Evolutionary conservation across 192 early-diverging fungal genomes (phyloP), one percentile per base, ranked within the genome.

Genomic region (Coemansia sp.): DNA sequence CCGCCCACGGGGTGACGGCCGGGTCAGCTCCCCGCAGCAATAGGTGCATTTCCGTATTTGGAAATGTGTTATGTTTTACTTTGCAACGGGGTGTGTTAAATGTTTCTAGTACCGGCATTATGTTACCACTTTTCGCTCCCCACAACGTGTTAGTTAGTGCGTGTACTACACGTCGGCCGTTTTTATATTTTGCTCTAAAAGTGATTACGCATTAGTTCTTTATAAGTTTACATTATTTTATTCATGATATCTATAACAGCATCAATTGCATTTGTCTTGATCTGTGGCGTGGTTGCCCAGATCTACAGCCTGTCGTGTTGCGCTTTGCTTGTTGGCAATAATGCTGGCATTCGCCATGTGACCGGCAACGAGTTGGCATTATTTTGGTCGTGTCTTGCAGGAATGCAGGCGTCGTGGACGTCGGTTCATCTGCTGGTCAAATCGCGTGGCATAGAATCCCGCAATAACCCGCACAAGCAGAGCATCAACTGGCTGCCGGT

Each of bases 301-400:
- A 19, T 38, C 5, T 76, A 71, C 15, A 46, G 54, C 4, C 51
- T 76, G 1, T 19, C 37, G 1, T 50, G 19, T 17, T 25, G 57
- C 36, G 14, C 55, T 2, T 38, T 44, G 12, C 40, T 71, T 20
- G 50, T 51, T 1, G 42, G 25, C 5, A 58, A 59, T n/a, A 40
- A 20, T 26, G 20, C 23, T 5, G 21, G 23, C 17, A 31, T 71
- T 9, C 59, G 68, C 25, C 54, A 46, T n/a, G 61, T 76, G 3
- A 19, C 46, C 2, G 59, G 57, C 19, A 76, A 76, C 22, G 74
- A 76, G 28, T 21, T 71, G 6, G 31, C 42, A 0, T 37, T 67
- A 15, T n/a, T 67, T 12, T 76, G 74, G 74, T 38, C 60, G n/a
- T 63, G 68, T 14, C 23, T 67, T 20, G 60, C 74, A 3, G 54